Percentiles rank a stretch among this genome's conserved stretches.
phyloP scores from a whole-genome alignment of 1,139 yeast species.

The Yamadazyma triangularis region DNA sequence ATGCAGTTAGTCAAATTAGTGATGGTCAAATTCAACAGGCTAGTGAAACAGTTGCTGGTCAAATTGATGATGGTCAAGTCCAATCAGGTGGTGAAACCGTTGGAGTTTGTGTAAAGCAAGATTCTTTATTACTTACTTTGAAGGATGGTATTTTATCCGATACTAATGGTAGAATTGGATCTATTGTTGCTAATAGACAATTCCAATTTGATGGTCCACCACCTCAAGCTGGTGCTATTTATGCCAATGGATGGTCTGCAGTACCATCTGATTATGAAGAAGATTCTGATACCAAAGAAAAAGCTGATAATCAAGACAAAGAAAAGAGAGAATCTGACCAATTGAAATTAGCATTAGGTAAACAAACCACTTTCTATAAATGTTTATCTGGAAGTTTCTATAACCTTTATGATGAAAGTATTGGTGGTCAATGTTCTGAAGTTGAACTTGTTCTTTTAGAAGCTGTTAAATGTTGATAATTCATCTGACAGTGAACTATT shows the following conservation, averaged over 20 bases:
- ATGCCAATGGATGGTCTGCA: conserved; percentile 37
- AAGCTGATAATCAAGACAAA: conserved; percentile 13
- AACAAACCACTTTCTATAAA: conserved; percentile 34
- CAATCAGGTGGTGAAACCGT: conserved; percentile 12
- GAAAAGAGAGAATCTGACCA: conserved; percentile 19
- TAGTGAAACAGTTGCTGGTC: conserved; percentile 23
- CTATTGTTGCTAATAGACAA: conserved; percentile 43
- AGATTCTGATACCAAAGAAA: conserved; percentile 9
- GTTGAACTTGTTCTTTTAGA: conserved; percentile 33
- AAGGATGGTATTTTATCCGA: conserved; percentile 27
- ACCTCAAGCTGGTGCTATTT: conserved; percentile 40
- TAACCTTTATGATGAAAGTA: conserved; percentile 39
- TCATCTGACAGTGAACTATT: too few relatives aligned
- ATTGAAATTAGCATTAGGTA: conserved; percentile 35
- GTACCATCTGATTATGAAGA: conserved; percentile 24
- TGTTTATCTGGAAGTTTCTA: conserved; percentile 42
- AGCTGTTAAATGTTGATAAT: conserved; percentile 28
- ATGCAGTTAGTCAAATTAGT: conserved; percentile 28
- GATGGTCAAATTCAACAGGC: conserved; percentile 17
- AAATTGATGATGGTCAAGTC: conserved; percentile 40
- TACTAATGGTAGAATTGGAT: conserved; percentile 33
- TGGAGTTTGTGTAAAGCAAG: conserved; percentile 20
- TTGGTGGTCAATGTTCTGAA: conserved; percentile 35
- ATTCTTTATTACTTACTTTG: conserved; percentile 27
- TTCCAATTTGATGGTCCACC: conserved; percentile 45